Evolutionary conservation across 1,139 yeast genomes (phyloP), one percentile per base, ranked within the genome.

Genomic region (Arxiozyma slooffiae): DNA sequence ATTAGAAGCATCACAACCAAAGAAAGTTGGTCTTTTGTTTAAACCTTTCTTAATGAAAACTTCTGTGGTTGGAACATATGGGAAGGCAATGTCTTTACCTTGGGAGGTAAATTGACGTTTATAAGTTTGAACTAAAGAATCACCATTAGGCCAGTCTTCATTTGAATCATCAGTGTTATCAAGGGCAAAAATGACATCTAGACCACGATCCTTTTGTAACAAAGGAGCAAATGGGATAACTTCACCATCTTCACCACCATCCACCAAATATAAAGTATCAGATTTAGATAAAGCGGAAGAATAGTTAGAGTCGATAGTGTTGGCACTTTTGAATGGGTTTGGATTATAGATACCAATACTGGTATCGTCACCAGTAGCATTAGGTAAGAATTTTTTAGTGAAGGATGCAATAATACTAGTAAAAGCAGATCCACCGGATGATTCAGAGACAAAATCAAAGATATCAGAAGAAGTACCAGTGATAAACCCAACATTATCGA

Each of bases 231-330:
- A 70, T 11, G 97, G 97, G 34, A 89, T 75, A 59, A 83, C 84
- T 65, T 88, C 92, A n/a, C 67, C 68, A 68, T 86, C 96, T 67
- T 84, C 90, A 57, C 96, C 96, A 53, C 96, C 96, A 64, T 89
- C 97, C 16, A 82, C 90, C 53, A 88, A 72, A 60, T 69, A 77
- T 45, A 89, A 72, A 4, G 77, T 70, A 7, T 76, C 74, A 38
- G 68, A 59, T 34, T 67, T 61, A 14, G 66, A 73, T 55, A 80
- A 76, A 17, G 59, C 50, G 5, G 51, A 51, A 8, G 67, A 57
- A 49, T 56, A 60, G 51, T 62, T 60, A 1, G 62, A 53, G 42
- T 70, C 74, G 51, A 78, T 79, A 60, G 67, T 77, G 40, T 71
- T 67, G 4, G 83, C 70, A 30, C 73, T 59, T 38, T 56, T 60